A percentile compares a stretch with the other conserved stretches of the same genome.
Evolutionary conservation across 148 eudicot genomes (phyloP).

Genomic region (Spergularia bocconei): DNA sequence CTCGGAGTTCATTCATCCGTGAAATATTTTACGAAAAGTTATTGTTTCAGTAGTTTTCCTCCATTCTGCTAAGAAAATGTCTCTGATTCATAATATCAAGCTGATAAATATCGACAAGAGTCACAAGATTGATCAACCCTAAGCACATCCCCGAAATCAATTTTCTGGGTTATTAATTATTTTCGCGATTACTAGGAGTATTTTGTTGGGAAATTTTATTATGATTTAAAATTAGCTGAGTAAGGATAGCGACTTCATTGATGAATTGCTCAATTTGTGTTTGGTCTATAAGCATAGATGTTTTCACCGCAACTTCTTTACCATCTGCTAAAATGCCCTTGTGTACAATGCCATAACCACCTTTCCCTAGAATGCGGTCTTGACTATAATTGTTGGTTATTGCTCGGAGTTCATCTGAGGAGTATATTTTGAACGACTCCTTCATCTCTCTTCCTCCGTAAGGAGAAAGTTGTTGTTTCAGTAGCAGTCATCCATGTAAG

Average conservation of each 20-base stretch:
- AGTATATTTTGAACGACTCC: constrained; percentile 18
- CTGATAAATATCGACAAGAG: no score
- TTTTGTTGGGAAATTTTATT: no score
- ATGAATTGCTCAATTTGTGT: constrained; percentile 29
- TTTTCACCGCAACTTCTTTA: constrained; percentile 17
- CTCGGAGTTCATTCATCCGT: no score
- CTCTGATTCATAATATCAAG: no score
- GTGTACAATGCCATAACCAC: constrained; percentile 24
- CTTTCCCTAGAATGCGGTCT: constrained; percentile 23
- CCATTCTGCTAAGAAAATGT: no score
- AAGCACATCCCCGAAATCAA: no score
- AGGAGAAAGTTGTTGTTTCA: constrained; percentile 9
- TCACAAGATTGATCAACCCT: no score
- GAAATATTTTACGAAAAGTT: no score
- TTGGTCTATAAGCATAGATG: constrained; percentile 12
- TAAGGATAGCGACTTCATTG: constrained; percentile 24
- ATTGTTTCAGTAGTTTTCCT: no score
- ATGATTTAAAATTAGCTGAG: no score
- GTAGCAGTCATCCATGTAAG: background rate
- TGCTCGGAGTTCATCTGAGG: constrained; percentile 13
- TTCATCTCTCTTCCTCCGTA: background rate
- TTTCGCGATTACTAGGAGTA: no score
- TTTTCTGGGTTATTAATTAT: no score
- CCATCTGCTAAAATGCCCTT: constrained; percentile 30
- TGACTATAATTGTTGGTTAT: constrained; percentile 21